Percentiles rank a stretch among this genome's conserved stretches.
Evolutionary conservation across 768 basidiomycete species (phyloP).

Genomic region (Clathrus columnatus): DNA sequence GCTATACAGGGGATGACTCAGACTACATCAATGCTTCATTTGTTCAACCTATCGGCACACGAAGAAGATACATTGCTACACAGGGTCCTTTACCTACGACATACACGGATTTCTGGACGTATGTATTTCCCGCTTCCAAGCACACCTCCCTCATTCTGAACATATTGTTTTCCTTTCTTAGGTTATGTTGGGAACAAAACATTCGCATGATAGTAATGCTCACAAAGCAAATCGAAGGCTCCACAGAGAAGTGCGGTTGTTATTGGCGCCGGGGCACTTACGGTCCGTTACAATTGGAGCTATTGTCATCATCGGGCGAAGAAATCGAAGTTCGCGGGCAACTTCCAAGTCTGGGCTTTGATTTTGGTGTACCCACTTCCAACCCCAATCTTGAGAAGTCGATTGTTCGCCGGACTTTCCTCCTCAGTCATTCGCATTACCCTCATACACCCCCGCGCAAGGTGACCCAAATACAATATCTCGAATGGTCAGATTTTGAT

Average conservation of each 20-base stretch:
- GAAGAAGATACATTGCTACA: constrained; percentile 84
- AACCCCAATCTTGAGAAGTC: constrained; percentile 33
- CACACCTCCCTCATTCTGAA: background rate
- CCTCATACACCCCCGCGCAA: constrained; percentile 52
- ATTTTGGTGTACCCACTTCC: constrained; percentile 26
- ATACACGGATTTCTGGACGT: constrained; percentile 92
- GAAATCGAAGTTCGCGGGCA: constrained; percentile 20
- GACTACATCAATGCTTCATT: constrained; percentile 96
- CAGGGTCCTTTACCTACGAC: constrained; percentile 91
- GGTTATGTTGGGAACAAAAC: constrained; percentile 89
- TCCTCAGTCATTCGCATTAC: constrained; percentile 53
- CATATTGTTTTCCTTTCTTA: constrained; percentile 19
- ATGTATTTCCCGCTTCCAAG: constrained; percentile 28
- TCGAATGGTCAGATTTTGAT: constrained; percentile 95
- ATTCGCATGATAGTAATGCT: constrained; percentile 96
- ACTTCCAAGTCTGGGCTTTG: constrained; percentile 18
- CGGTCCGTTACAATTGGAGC: constrained; percentile 60
- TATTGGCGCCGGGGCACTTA: constrained; percentile 68
- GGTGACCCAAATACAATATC: constrained; percentile 83
- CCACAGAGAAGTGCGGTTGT: constrained; percentile 80
- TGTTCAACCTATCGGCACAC: constrained; percentile 79
- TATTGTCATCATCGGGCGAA: constrained; percentile 39
- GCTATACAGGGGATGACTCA: constrained; percentile 37
- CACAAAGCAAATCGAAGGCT: constrained; percentile 83
- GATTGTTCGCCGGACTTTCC: constrained; percentile 47